phyloP scores from a whole-genome alignment of 331 rosid genomes.

The Erythrophleum ivorense region DNA sequence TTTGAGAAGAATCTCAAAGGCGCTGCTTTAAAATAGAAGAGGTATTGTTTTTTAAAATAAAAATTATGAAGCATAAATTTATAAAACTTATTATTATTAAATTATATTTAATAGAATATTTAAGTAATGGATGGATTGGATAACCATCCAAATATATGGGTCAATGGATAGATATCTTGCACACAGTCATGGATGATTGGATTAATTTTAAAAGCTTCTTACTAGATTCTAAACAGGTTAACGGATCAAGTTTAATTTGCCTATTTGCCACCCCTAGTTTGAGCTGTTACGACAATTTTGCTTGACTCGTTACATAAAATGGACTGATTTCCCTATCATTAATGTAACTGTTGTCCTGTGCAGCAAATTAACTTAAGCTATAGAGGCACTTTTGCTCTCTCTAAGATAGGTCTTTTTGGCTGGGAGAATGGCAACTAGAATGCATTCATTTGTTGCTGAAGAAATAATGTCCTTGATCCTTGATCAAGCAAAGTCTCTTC shows the following conservation, averaged over 20 bases:
- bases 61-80: too few species aligned
- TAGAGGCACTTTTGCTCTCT: neutral
- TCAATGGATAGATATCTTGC: neutral
- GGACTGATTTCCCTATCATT: neutral
- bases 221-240: neutral
- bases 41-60: too few species aligned
- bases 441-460: neutral
- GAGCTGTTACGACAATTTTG: neutral
- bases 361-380: neutral
- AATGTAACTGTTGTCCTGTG: neutral
- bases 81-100: too few species aligned
- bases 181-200: neutral
- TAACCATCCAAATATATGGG: neutral
- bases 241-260: too few species aligned
- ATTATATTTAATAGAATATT: neutral
- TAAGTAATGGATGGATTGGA: neutral
- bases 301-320: neutral
- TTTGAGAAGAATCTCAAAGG: too few species aligned
- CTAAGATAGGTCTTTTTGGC: neutral
- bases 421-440: neutral
- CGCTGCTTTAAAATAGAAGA: too few species aligned
- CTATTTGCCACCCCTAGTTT: neutral
- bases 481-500: neutral
- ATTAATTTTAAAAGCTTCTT: neutral
- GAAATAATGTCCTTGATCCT: constrained; percentile 7